Evolutionary conservation across 2,329 filamentous ascomycete genomes (phyloP), one percentile per base, ranked within the genome.

Genomic region (Zymoseptoria ardabiliae): DNA sequence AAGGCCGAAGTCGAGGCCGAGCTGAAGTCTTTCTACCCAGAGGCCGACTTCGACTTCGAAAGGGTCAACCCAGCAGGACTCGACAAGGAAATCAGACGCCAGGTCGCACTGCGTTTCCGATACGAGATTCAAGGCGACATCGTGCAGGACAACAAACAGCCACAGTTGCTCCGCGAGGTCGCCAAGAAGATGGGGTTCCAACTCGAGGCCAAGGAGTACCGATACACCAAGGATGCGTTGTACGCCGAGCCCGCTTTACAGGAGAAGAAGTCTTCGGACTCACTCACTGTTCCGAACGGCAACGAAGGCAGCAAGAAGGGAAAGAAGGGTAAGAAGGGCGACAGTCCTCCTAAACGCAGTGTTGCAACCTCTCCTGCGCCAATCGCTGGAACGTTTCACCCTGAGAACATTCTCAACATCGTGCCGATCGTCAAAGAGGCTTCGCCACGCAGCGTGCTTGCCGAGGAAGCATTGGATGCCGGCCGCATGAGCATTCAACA

Each of bases 341-440:
- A 78, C 52, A 72, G 71, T 61, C 81, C 82, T 8, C 79, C 82
- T 9, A 73, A 72, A 58, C 76, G 76, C 28, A 66, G 71, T 20
- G 74, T 76, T 25, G 70, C 76, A 55, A 71, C 76, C n/a, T 68
- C 73, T 21, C 72, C 76, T 11, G 78, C 80, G 0, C 74, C 79
- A 19, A 77, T 71, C 67, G 75, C 68, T 66, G 73, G 74, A 61
- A 91, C 89, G 0, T 97, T 99, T 76, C 81, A 79, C 55, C 80
- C 90, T 0, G 91, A 96, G 61, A 91, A 99, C 68, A 83, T 99
- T 64, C 77, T 96, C 66, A 97, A 97, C 75, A 82, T 97, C 61
- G 90, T 97, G n/a, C 94, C 94, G 7, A 78, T 97, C 52, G 85
- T 97, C 70, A 97, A 97, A 80, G 92, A 99, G 73, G 94, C 94